Evolutionary conservation across 257 asterid species (phyloP).

Genomic region (Solanum pimpinellifolium): DNA sequence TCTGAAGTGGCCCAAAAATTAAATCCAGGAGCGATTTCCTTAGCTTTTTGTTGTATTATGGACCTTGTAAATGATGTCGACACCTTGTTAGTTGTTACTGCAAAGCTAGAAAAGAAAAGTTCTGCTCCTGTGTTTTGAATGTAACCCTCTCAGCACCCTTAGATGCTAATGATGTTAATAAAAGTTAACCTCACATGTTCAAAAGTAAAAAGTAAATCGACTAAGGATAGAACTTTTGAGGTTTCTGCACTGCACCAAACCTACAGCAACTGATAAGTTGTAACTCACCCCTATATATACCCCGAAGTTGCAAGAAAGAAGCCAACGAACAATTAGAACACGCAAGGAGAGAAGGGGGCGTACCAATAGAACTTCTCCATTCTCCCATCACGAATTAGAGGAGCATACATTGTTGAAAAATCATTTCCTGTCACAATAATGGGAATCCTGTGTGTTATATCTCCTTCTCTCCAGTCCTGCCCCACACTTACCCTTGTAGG

Average conservation of each 20-base stretch:
- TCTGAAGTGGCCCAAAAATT: neutral
- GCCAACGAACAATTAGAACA: neutral
- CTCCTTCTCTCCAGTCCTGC: constrained; percentile 81
- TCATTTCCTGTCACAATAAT: constrained; percentile 89
- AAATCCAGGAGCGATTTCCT: neutral
- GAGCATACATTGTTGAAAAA: constrained; percentile 72
- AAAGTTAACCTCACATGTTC: neutral
- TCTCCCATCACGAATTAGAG: constrained; percentile 89
- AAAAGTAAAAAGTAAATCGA: neutral
- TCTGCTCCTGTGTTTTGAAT: neutral
- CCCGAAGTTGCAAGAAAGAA: neutral
- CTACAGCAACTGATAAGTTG: neutral
- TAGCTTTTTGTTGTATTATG: neutral
- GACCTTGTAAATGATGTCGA: neutral
- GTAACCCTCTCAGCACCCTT: neutral
- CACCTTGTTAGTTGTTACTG: neutral
- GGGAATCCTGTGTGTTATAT: constrained; percentile 64
- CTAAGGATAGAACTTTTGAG: neutral
- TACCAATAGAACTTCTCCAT: constrained; percentile 97
- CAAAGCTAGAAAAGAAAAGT: neutral
- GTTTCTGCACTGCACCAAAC: neutral
- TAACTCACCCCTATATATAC: neutral
- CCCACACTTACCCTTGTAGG: constrained; percentile 94
- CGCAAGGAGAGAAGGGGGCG: neutral
- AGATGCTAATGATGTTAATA: neutral